Percentiles rank a stretch among this genome's conserved stretches.
Conservation (phyloP, 2,329 filamentous ascomycete species). For the Colletotrichum neosansevieriae region DNA sequence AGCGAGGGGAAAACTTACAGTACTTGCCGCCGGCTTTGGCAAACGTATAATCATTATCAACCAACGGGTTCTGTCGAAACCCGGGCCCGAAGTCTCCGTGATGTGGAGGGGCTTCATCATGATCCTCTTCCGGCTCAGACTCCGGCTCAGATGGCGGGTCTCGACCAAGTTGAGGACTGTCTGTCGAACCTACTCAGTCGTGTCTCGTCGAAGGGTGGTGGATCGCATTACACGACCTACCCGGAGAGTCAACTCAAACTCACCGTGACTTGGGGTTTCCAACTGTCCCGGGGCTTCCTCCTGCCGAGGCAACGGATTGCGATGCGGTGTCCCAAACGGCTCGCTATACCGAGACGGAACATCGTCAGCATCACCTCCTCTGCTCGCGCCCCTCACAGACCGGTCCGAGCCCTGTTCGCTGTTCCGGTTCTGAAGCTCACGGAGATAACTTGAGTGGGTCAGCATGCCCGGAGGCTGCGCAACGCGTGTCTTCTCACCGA, state of each 20-base stretch:
- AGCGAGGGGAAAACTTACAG: slow-evolving; percentile 42
- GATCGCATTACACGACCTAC: not conserved
- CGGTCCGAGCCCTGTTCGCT: slow-evolving; percentile 27
- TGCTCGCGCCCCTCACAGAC: slow-evolving; percentile 14
- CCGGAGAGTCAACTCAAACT: not conserved
- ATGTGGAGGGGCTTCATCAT: slow-evolving; percentile 6
- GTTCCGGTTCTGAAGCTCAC: slow-evolving; percentile 38
- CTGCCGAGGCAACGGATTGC: not conserved
- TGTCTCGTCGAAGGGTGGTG: not conserved
- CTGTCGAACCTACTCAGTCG: slow-evolving; percentile 1
- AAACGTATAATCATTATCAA: slow-evolving; percentile 49
- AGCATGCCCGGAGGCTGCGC: not conserved
- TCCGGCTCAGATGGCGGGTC: slow-evolving; percentile 26
- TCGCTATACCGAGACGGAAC: slow-evolving; percentile 12
- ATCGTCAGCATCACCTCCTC: slow-evolving; percentile 1
- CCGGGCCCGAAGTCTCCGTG: slow-evolving; percentile 31
- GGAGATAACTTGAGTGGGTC: slow-evolving; percentile 36
- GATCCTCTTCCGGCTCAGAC: slow-evolving; percentile 14
- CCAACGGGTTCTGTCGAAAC: slow-evolving; percentile 46
- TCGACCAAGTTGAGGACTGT: slow-evolving; percentile 14
- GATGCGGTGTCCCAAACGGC: slow-evolving; percentile 26
- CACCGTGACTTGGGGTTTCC: slow-evolving; percentile 32
- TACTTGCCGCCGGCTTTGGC: slow-evolving; percentile 47
- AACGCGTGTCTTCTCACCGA: not conserved
- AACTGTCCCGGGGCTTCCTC: slow-evolving; percentile 9